Evolutionary conservation across 2,329 filamentous ascomycete species (phyloP).

Genomic region (Fusarium torreyae): DNA sequence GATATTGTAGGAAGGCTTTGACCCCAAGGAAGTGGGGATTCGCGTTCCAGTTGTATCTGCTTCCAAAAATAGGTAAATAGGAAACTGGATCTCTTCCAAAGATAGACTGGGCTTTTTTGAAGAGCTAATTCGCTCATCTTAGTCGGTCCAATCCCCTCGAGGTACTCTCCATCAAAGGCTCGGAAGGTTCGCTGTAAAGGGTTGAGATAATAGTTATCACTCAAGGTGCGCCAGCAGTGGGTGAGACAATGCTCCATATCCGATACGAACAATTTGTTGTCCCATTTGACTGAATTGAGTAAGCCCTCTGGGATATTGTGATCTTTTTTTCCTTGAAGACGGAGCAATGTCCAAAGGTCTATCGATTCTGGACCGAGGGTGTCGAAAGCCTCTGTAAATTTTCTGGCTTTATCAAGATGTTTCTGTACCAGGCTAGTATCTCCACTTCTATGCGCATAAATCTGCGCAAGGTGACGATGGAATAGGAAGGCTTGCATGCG

Average conservation of each 20-base stretch:
- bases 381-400: neutral
- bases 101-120: neutral
- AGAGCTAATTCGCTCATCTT: neutral
- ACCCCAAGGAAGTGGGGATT: neutral
- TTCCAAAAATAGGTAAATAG: slow-evolving; percentile 11
- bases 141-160: neutral
- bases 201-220: neutral
- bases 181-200: neutral
- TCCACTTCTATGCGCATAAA: neutral
- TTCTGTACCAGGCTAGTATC: neutral
- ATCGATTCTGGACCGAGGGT: neutral
- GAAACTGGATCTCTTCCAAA: neutral
- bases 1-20: neutral
- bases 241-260: neutral
- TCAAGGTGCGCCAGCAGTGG: neutral
- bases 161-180: neutral
- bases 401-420: neutral
- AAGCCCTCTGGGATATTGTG: neutral
- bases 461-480: slow-evolving; percentile 2
- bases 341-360: slow-evolving; percentile 9
- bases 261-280: neutral
- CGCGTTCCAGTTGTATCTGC: neutral
- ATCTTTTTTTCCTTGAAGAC: neutral
- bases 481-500: neutral
- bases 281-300: neutral